phyloP scores from a whole-genome alignment of 1,284 basidiomycete species.

The Inonotus hispidus region DNA sequence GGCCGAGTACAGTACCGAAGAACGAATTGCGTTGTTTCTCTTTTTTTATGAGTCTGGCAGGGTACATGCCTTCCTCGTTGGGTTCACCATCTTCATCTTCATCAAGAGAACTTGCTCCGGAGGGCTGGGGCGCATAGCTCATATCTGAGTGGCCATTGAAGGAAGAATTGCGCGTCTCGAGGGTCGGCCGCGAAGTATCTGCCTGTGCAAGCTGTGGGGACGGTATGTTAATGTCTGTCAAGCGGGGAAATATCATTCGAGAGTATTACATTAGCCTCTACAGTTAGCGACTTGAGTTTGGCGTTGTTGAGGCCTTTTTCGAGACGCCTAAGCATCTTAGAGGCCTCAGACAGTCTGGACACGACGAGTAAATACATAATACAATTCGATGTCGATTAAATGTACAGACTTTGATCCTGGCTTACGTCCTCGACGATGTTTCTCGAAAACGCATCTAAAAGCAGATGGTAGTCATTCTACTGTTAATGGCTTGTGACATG shows the following conservation, averaged over 20 bases:
- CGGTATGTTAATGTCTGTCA: constrained; percentile 26
- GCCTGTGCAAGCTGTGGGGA: constrained; percentile 27
- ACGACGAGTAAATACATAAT: constrained; percentile 13
- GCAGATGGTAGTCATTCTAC: constrained; percentile 16
- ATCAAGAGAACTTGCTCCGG: constrained; percentile 38
- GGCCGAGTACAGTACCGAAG: constrained; percentile 72
- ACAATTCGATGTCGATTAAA: constrained; percentile 15
- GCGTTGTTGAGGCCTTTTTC: constrained; percentile 76
- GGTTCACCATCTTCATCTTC: constrained; percentile 58
- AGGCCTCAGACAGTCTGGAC: constrained; percentile 72
- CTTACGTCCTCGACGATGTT: constrained; percentile 78
- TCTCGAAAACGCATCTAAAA: constrained; percentile 72
- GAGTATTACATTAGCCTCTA: constrained; percentile 27
- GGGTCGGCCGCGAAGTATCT: constrained; percentile 2
- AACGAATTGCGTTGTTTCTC: constrained; percentile 70
- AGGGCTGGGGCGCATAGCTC: constrained; percentile 22
- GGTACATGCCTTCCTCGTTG: constrained; percentile 57
- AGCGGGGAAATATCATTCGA: not conserved
- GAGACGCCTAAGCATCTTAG: constrained; percentile 77
- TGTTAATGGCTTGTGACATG: constrained; percentile 15
- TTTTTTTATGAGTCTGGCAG: constrained; percentile 61
- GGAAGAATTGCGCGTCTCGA: constrained; percentile 30
- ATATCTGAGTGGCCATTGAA: constrained; percentile 24
- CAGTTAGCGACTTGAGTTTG: constrained; percentile 58
- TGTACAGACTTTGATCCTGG: constrained; percentile 75